Evolutionary conservation across 805 yeast genomes (phyloP), one percentile per base, ranked within the genome.

Genomic region (Dipodascopsis tothii): DNA sequence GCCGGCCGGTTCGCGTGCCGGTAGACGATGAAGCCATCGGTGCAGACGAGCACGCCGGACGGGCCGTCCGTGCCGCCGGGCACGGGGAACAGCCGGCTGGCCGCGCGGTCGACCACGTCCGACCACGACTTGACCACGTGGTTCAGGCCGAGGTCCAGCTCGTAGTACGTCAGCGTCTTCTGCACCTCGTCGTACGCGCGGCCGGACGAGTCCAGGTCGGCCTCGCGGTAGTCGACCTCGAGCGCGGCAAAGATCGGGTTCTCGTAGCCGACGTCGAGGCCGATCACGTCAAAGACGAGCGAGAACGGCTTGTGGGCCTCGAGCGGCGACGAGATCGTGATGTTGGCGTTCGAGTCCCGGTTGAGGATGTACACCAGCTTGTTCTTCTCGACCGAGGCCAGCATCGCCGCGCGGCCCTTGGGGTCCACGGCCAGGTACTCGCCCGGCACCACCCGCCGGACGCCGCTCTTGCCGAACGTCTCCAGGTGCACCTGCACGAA

Each of bases 221-320:
- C 65, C 1, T 63, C 66, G 4, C 67, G 56, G 45, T 75, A 71
- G 41, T 76, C 81, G 5, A 74, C 64, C 57, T 90, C 97, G 5
- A 92, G 63, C 0, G 88, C 72, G 0, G 86, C 94, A 72, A 88
- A 90, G 6, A 77, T 59, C 0, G 97, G 97, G 56, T 86, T 87
- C 17, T 82, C 92, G 60, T 71, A 81, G 0, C 81, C 84, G 2
- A 80, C 81, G 58, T 87, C 94, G 38, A 90, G 58, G 0, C 82
- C 81, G 16, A 74, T 62, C 2, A 79, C 56, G 14, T 61, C 61
- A 25, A 81, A 65, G 0, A 87, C 77, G 5, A 86, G 57, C 0
- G 64, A 54, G 25, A 68, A 63, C 4, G 77, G 68, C 22, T 74
- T 64, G 35, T 70, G 68, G 1, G 83, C 79, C 50, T 84, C 94